phyloP scores from a whole-genome alignment of 2,329 filamentous ascomycete species.

The Dactylellina drechsleri region DNA sequence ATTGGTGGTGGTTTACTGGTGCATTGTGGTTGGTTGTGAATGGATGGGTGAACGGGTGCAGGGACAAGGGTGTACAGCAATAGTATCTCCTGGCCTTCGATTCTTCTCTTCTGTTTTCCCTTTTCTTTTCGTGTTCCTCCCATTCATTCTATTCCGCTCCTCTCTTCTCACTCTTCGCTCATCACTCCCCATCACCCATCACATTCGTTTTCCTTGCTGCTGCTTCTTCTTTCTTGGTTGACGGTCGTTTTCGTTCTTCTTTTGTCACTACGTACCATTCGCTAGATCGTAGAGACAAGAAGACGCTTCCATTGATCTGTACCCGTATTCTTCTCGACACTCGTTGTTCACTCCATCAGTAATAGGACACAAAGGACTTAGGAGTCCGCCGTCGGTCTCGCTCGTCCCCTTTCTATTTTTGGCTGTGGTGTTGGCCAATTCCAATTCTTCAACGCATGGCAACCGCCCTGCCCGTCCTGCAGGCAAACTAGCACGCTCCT shows the following conservation, averaged over 20 bases:
- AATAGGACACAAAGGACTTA: too few relatives aligned
- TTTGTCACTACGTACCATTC: conserved; percentile 56
- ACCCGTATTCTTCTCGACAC: too few relatives aligned
- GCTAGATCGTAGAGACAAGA: conserved; percentile 16
- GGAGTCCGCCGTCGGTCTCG: too few relatives aligned
- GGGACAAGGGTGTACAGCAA: too few relatives aligned
- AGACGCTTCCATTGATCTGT: too few relatives aligned
- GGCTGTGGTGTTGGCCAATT: conserved; percentile 31
- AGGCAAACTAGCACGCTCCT: conserved; percentile 4
- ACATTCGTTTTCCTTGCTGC: conserved; percentile 44
- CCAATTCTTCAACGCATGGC: conserved; percentile 42
- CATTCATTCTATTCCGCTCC: conserved; percentile 1
- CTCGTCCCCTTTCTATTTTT: not conserved
- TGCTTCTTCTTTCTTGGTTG: conserved; percentile 33
- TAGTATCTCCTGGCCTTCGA: not conserved
- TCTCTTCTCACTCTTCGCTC: conserved; percentile 8
- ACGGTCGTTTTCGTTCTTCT: conserved; percentile 14
- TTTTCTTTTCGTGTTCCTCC: conserved; percentile 6
- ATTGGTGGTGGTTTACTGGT: too few relatives aligned
- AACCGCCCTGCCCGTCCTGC: conserved; percentile 20
- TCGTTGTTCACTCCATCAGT: too few relatives aligned
- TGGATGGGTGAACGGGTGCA: too few relatives aligned
- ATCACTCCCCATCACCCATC: conserved; percentile 56
- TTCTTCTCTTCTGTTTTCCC: not conserved
- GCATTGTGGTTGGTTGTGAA: too few relatives aligned